Conservation (phyloP, 257 asterid genomes). For the Salvia miltiorrhiza region DNA sequence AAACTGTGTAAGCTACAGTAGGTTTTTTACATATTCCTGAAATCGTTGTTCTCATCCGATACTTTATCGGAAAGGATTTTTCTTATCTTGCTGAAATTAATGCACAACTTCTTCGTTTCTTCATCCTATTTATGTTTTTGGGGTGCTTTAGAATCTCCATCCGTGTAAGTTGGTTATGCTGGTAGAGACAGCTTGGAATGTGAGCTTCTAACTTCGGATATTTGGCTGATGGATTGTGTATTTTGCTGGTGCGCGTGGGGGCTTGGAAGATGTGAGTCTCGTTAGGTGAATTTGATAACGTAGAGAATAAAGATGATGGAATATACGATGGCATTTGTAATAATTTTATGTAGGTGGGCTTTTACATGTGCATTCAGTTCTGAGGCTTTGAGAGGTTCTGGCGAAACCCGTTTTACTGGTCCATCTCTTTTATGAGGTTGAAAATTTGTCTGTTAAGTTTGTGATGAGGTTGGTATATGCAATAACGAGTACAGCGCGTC, state of each 20-base stretch:
- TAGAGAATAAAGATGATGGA: background rate
- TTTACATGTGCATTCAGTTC: background rate
- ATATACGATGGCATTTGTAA: background rate
- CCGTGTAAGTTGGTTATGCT: background rate
- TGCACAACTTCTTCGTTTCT: background rate
- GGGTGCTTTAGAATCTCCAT: background rate
- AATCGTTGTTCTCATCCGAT: constrained; percentile 1
- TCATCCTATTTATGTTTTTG: background rate
- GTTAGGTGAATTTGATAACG: background rate
- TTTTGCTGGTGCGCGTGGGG: background rate
- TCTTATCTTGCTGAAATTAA: constrained; percentile 3
- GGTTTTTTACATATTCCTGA: background rate
- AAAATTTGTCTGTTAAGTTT: background rate
- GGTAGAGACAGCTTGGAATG: background rate
- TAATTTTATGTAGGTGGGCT: background rate
- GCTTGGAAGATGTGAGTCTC: background rate
- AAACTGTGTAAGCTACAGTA: background rate
- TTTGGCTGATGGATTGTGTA: constrained; percentile 1
- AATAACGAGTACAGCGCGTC: background rate
- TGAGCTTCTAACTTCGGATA: background rate
- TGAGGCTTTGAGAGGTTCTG: background rate
- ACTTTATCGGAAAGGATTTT: background rate
- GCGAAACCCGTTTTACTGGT: background rate
- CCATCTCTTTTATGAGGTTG: background rate
- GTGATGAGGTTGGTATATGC: background rate